Evolutionary conservation across 768 basidiomycete genomes (phyloP).

Genomic region (Russula griseocarnosa): DNA sequence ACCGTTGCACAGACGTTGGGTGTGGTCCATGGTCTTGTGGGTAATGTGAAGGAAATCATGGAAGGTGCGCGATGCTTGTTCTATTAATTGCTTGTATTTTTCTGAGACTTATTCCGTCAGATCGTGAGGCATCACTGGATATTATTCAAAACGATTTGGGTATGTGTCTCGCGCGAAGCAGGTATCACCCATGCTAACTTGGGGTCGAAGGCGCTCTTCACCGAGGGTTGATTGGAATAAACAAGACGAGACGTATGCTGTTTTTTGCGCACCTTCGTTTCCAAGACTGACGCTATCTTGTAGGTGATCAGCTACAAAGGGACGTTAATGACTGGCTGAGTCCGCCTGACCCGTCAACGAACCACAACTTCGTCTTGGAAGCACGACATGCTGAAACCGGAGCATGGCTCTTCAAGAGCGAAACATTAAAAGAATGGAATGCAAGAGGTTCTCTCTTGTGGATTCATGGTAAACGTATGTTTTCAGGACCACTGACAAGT

Average conservation of each 20-base stretch:
- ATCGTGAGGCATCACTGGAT: constrained; percentile 1
- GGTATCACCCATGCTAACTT: background rate
- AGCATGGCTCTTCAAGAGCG: background rate
- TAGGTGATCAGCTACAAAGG: constrained; percentile 1
- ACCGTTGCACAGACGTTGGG: background rate
- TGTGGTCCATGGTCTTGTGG: constrained; percentile 1
- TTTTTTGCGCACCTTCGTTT: too few relatives aligned
- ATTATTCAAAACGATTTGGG: background rate
- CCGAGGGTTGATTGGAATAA: too few relatives aligned
- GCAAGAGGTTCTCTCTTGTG: background rate
- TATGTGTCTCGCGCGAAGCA: background rate
- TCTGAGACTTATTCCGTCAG: background rate
- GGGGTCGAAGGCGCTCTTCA: background rate
- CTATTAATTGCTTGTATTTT: background rate
- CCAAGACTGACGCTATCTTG: background rate
- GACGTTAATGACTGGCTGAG: background rate
- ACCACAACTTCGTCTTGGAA: background rate
- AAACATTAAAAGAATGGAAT: background rate
- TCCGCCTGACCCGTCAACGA: constrained; percentile 1
- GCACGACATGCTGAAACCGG: background rate
- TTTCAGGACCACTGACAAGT: background rate
- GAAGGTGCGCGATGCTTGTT: background rate
- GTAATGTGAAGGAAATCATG: background rate
- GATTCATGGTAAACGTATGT: constrained; percentile 18
- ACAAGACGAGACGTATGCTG: background rate